phyloP scores from a whole-genome alignment of 495 filamentous ascomycete genomes.

The Neurospora hispaniola region DNA sequence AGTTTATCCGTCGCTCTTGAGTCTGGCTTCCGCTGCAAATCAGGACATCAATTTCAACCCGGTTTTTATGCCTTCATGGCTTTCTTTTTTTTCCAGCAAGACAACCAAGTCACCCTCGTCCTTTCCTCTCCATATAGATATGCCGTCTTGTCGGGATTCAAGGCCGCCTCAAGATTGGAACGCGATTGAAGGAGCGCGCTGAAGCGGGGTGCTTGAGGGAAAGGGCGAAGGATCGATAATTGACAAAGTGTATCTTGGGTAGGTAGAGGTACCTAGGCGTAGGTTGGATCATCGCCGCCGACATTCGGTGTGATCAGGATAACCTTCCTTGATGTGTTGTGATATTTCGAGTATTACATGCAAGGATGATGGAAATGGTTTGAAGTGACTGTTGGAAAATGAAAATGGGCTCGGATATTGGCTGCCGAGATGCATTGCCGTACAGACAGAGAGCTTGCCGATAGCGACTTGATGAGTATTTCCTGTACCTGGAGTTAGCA shows the following conservation, averaged over 20 bases:
- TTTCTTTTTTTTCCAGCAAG: neutral
- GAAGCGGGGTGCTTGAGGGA: neutral
- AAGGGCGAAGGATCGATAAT: neutral
- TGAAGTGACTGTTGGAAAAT: neutral
- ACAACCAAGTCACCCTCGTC: neutral
- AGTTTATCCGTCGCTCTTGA: neutral
- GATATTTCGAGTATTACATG: neutral
- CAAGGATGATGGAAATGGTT: neutral
- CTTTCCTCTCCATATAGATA: neutral
- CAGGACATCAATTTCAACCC: too few relatives aligned
- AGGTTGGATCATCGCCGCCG: neutral
- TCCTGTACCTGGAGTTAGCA: neutral
- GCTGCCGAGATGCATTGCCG: neutral
- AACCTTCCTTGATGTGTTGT: neutral
- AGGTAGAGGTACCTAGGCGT: too few relatives aligned
- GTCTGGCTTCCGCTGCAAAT: neutral
- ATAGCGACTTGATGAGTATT: neutral
- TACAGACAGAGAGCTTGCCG: neutral
- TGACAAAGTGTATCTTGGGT: neutral
- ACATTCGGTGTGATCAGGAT: neutral
- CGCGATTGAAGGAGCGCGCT: neutral
- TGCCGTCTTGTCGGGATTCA: neutral
- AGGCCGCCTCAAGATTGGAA: neutral
- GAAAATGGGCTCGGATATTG: neutral
- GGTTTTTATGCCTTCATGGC: too few relatives aligned